Conservation (phyloP, 768 basidiomycete species). For the Polyporus arcularius region DNA sequence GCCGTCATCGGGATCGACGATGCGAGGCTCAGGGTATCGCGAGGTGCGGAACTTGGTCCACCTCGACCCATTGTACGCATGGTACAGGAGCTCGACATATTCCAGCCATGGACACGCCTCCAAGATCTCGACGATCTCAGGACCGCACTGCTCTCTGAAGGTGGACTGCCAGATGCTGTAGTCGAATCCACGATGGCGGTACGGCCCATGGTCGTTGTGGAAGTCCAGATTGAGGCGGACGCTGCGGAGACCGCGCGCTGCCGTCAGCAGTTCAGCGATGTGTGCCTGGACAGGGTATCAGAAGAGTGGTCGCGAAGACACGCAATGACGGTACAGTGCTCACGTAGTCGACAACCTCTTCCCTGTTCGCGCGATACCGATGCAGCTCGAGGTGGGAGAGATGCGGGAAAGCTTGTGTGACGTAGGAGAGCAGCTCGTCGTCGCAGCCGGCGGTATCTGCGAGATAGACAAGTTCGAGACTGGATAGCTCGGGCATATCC, state of each 20-base stretch:
- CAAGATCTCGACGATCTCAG: too few species aligned
- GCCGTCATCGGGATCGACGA: too few species aligned
- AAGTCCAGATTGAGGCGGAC: not conserved
- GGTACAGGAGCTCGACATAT: too few species aligned
- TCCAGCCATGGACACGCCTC: too few species aligned
- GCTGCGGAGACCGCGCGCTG: not conserved
- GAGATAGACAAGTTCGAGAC: conserved; percentile 1
- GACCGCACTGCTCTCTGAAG: too few species aligned
- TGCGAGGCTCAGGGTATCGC: too few species aligned
- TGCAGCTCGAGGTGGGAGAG: not conserved
- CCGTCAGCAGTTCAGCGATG: not conserved
- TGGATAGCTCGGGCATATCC: not conserved
- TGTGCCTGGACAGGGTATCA: not conserved
- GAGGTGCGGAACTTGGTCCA: too few species aligned
- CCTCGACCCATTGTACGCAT: too few species aligned
- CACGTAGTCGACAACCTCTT: not conserved
- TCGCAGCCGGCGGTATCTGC: not conserved
- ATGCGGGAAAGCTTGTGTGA: not conserved
- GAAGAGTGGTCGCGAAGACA: too few species aligned
- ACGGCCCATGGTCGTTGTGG: not conserved
- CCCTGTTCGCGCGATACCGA: not conserved
- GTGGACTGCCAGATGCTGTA: too few species aligned
- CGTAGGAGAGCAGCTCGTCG: not conserved
- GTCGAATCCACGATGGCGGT: too few species aligned
- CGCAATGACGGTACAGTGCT: too few species aligned